Evolutionary conservation across 371 early-diverging fungal species (phyloP).

Genomic region (Mucor ambiguus): DNA sequence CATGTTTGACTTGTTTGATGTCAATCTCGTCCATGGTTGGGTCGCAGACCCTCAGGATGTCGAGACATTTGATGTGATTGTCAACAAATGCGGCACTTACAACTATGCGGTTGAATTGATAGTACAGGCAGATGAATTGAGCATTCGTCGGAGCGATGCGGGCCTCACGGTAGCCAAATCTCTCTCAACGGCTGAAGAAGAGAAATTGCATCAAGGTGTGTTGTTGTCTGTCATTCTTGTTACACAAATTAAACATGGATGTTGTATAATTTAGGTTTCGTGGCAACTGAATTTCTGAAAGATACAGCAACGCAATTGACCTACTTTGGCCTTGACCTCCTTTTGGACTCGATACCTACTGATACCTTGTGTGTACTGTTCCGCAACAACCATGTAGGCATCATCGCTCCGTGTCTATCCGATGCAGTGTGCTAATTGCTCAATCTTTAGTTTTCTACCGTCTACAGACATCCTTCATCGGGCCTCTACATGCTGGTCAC

Average conservation of each 20-base stretch:
- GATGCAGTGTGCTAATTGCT: background rate
- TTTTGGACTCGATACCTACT: conserved; percentile 65
- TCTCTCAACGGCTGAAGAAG: conserved; percentile 25
- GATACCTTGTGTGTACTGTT: conserved; percentile 78
- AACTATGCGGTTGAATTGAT: conserved; percentile 82
- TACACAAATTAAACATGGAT: background rate
- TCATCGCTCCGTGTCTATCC: background rate
- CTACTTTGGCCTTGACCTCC: conserved; percentile 69
- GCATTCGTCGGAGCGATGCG: conserved; percentile 40
- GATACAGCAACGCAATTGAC: conserved; percentile 86
- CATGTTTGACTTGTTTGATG: conserved; percentile 81
- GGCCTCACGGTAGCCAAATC: conserved; percentile 4
- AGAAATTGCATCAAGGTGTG: conserved; percentile 36
- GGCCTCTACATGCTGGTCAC: conserved; percentile 83
- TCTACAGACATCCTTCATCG: conserved; percentile 67
- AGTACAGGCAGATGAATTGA: conserved; percentile 64
- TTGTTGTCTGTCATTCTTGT: background rate
- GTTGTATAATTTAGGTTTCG: conserved; percentile 41
- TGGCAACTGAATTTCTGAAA: conserved; percentile 69
- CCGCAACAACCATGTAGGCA: conserved; percentile 87
- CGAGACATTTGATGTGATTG: conserved; percentile 60
- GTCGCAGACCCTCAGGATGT: conserved; percentile 69
- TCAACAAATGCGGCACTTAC: conserved; percentile 63
- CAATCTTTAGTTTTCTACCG: conserved; percentile 69
- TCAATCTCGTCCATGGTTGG: conserved; percentile 92